Conservation (phyloP, 2,329 filamentous ascomycete species). For the Alternaria gansuensis region DNA sequence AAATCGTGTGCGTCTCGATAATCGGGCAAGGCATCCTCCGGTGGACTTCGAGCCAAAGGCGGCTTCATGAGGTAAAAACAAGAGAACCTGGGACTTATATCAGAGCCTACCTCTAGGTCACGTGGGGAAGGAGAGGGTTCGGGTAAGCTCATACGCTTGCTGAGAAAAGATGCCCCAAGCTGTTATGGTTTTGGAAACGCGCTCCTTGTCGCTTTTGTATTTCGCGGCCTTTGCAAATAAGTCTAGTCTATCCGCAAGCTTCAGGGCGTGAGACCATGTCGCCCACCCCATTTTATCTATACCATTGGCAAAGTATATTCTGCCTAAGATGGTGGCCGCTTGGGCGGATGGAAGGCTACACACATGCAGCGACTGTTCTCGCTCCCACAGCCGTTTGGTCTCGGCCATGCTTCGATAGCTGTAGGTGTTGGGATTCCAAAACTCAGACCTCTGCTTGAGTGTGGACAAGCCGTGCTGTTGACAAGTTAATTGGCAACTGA, state of each 20-base stretch:
- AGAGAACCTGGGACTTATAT: conserved; percentile 9
- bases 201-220: conserved; percentile 1
- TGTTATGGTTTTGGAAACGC: conserved; percentile 10
- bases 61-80: conserved; percentile 12
- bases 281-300: conserved; percentile 15
- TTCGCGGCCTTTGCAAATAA: conserved; percentile 5
- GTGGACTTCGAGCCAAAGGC: conserved; percentile 5
- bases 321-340: conserved; percentile 13
- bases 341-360: conserved; percentile 8
- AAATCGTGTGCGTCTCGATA: not conserved
- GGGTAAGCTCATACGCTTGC: conserved; percentile 11
- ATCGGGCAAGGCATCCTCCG: not conserved
- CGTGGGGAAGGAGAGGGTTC: not conserved
- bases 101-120: not conserved
- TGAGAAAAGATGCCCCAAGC: conserved; percentile 17
- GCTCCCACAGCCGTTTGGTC: conserved; percentile 11
- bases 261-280: conserved; percentile 8
- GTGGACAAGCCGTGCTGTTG: conserved; percentile 7
- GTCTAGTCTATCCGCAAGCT: conserved; percentile 8
- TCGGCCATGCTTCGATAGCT: conserved; percentile 14
- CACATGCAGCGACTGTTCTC: not conserved
- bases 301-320: conserved; percentile 12
- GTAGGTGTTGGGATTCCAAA: conserved; percentile 16
- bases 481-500: not conserved
- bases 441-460: conserved; percentile 10